Evolutionary conservation across 2,329 filamentous ascomycete genomes (phyloP).

Genomic region (Nemania bipapillata): DNA sequence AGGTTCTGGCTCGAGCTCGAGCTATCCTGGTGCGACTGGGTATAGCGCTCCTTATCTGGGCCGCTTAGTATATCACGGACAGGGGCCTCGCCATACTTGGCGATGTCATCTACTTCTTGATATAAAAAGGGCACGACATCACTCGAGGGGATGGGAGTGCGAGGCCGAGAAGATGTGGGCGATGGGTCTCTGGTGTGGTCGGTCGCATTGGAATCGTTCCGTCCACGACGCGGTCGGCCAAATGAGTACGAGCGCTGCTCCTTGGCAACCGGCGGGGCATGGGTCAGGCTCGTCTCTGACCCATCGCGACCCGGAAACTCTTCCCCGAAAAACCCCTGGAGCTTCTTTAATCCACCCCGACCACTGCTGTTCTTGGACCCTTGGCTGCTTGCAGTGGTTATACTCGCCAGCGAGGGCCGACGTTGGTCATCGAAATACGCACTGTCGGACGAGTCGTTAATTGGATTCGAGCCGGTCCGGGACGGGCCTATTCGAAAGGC

Average conservation of each 20-base stretch:
- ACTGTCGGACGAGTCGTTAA: constrained; percentile 70
- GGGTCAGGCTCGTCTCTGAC: constrained; percentile 74
- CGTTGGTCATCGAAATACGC: constrained; percentile 76
- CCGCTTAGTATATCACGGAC: constrained; percentile 76
- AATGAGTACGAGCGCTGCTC: constrained; percentile 73
- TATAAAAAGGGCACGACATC: constrained; percentile 98
- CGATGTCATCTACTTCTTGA: constrained; percentile 84
- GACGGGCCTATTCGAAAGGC: constrained; percentile 67
- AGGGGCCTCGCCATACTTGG: constrained; percentile 79
- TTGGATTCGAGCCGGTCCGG: constrained; percentile 47
- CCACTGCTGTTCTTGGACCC: constrained; percentile 79
- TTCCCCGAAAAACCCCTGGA: constrained; percentile 93
- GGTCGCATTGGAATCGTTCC: constrained; percentile 82
- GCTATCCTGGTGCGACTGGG: constrained; percentile 61
- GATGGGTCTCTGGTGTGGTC: constrained; percentile 77
- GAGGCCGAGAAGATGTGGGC: constrained; percentile 78
- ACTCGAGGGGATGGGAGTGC: constrained; percentile 86
- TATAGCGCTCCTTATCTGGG: constrained; percentile 75
- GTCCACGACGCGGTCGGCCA: constrained; percentile 72
- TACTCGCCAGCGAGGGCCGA: constrained; percentile 87
- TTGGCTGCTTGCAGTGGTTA: constrained; percentile 84
- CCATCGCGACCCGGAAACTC: constrained; percentile 80
- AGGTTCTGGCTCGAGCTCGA: constrained; percentile 55
- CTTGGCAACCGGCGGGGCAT: constrained; percentile 60
- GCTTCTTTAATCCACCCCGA: constrained; percentile 79